Evolutionary conservation across 805 yeast species (phyloP).

Genomic region (Millerago galiae): DNA sequence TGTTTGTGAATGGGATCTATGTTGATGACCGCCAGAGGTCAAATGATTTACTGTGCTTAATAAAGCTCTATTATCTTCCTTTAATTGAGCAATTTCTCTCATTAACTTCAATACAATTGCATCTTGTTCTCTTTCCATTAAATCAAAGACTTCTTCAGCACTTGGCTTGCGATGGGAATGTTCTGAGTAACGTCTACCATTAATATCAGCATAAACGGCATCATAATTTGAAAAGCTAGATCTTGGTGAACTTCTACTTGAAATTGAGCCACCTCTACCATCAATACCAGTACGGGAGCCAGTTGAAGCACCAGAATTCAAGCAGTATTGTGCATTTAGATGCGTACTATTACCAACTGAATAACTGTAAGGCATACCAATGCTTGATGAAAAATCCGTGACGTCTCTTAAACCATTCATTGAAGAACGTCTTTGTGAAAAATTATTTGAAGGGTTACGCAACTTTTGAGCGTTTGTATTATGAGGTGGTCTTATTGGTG

Average conservation of each 20-base stretch:
- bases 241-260: constrained; percentile 18
- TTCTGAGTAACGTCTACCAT: constrained; percentile 18
- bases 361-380: constrained; percentile 19
- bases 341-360: background rate
- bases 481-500: constrained; percentile 14
- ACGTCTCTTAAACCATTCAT: constrained; percentile 12
- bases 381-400: constrained; percentile 13
- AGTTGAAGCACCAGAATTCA: background rate
- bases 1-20: constrained; percentile 5
- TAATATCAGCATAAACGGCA: constrained; percentile 6
- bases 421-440: constrained; percentile 16
- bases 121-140: constrained; percentile 71
- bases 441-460: constrained; percentile 5
- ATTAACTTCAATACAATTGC: constrained; percentile 62
- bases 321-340: constrained; percentile 1
- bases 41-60: constrained; percentile 19
- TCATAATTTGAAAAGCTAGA: constrained; percentile 10
- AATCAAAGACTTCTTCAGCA: constrained; percentile 46
- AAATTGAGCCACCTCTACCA: background rate
- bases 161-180: constrained; percentile 20
- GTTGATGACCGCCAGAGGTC: constrained; percentile 5
- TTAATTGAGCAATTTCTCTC: constrained; percentile 50
- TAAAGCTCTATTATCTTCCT: constrained; percentile 44
- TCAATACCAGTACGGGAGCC: background rate
- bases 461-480: constrained; percentile 5